Base-by-base conservation (phyloP, 192 early-diverging fungal species). In the Jimgerdemannia flammicorona region DNA sequence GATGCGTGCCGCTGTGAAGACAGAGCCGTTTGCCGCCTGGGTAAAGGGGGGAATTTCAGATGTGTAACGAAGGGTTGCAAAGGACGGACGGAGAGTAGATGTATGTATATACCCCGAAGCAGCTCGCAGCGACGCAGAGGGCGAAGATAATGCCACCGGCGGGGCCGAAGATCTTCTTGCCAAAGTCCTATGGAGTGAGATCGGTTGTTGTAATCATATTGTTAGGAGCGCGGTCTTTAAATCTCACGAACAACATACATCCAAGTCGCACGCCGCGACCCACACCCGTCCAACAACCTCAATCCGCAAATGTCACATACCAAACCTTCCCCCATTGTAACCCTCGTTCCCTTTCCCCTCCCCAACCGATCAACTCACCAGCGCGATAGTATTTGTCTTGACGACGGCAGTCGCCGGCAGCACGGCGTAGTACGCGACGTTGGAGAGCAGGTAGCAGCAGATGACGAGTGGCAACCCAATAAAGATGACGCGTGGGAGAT, bases 371-470 rank as follows among this genome's bases (percentile, higher is more conserved):
- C 6, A 14, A 14, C 49, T 59, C 14, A 59, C 49, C 77, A 90
- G 82, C 3, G 87, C 87, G n/a, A 90, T 83, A 9, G 88, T 87
- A 72, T 92, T 89, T 2, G 93, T 91, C 70, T 85, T 83, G 66
- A 86, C 82, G 4, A 94, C 86, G 2, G 92, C 90, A 4, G 85
- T 87, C 39, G 90, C 84, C 8, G 91, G 89, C 39, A 96, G 84
- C 0, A 93, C 95, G 7, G 91, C 87, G 67, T 94, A 92, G 76
- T 94, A 96, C 2, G 95, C 92, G 3, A 93, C 87, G 76, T 95
- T 95, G 42, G 93, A 90, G 74, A 95, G 77, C 8, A 95, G 79
- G 78, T 96, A 96, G 39, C 90, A 89, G 17, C 90, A 66, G 3
- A 93, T 88, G 40, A 93, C 90, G 43, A 93, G 78, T 4, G 86